Conservation (phyloP, 768 basidiomycete genomes). For the Cystofilobasidium ferigula region DNA sequence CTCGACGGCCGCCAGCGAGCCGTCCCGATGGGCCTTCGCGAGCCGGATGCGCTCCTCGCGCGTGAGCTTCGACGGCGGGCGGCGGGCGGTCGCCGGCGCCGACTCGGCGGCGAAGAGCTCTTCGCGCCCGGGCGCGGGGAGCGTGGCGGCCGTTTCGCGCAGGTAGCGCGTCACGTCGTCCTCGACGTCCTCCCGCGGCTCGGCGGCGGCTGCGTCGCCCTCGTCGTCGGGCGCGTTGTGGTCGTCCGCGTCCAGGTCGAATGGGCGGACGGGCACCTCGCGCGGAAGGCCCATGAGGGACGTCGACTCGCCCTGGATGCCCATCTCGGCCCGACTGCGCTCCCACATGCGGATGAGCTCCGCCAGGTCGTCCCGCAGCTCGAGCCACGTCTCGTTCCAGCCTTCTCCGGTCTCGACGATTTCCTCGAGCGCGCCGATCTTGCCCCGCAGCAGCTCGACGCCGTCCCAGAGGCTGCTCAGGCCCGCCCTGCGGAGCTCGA, state of each 20-base stretch:
- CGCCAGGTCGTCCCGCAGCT: conserved; percentile 15
- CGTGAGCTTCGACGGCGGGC: not conserved
- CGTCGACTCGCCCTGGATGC: not conserved
- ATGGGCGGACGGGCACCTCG: not conserved
- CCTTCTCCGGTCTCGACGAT: not conserved
- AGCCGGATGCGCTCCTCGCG: conserved; percentile 22
- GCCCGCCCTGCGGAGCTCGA: not conserved
- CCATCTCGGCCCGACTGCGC: conserved; percentile 8
- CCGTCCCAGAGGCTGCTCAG: not conserved
- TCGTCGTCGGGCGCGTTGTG: not conserved
- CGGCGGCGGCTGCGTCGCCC: not conserved
- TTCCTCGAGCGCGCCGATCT: not conserved
- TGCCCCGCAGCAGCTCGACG: not conserved
- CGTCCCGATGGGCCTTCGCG: conserved; percentile 4
- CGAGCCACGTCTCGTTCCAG: conserved; percentile 20
- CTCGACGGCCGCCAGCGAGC: not conserved
- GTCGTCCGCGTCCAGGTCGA: not conserved
- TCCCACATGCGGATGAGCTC: conserved; percentile 21
- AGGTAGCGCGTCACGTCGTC: conserved; percentile 24
- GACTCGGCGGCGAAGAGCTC: conserved; percentile 18
- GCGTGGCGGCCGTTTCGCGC: not conserved
- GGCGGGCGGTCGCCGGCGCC: not conserved
- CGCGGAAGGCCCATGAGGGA: not conserved
- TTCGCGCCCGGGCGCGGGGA: conserved; percentile 17
- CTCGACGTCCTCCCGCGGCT: not conserved